phyloP scores from a whole-genome alignment of 2,329 filamentous ascomycete genomes.

The Trichoderma sp. region DNA sequence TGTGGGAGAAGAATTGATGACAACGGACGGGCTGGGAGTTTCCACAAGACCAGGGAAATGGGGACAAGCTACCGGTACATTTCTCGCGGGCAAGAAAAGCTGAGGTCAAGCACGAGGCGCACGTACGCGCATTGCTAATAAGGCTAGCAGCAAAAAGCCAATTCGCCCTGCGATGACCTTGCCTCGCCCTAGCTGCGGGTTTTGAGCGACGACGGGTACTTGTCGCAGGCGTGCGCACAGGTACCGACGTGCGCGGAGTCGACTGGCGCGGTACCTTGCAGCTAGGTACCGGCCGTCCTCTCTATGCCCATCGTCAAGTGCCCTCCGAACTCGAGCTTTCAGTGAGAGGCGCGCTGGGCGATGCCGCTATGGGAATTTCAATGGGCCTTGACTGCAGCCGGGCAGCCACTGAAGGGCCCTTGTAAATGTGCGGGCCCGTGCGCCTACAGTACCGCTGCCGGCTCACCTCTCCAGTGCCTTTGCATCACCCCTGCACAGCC shows the following conservation, averaged over 20 bases:
- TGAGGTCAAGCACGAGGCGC: conserved; percentile 20
- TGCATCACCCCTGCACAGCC: neutral
- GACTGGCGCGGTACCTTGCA: neutral
- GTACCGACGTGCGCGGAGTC: neutral
- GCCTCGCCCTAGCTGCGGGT: conserved; percentile 12
- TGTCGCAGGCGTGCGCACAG: neutral
- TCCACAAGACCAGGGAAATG: neutral
- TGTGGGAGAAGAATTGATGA: neutral
- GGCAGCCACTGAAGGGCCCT: neutral
- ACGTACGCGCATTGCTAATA: conserved; percentile 13
- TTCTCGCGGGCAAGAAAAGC: conserved; percentile 4
- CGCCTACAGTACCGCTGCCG: neutral
- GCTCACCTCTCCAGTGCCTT: neutral
- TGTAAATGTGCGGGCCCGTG: neutral
- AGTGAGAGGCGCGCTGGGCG: conserved; percentile 3
- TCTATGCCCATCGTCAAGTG: neutral
- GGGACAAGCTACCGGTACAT: neutral
- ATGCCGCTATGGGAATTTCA: neutral
- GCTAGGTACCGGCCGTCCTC: neutral
- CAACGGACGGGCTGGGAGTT: neutral
- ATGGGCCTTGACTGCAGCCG: neutral
- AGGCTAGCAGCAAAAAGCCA: conserved; percentile 19
- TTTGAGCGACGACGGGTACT: neutral
- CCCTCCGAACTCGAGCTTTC: neutral
- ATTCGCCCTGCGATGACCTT: conserved; percentile 13